Percentiles rank a stretch among this genome's conserved stretches.
These are phyloP conservation scores for Acidiella bohemica DNA, from an alignment of 495 filamentous ascomycete species.

Conservation along the genomic window DNA sequence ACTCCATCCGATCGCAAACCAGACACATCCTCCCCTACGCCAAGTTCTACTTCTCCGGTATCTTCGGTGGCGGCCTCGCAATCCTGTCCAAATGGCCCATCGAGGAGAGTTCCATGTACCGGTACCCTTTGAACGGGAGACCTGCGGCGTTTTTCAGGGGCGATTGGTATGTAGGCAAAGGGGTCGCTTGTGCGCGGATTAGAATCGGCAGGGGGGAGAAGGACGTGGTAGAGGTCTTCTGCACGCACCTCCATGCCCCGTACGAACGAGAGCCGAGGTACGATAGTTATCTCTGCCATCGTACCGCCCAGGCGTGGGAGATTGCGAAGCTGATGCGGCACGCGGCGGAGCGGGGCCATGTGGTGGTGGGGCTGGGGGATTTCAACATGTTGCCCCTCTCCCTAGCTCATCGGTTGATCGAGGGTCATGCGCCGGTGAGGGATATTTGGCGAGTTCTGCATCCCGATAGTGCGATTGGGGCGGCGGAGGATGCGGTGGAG, in stretches of 20 bases:
- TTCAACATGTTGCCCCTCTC: conserved; percentile 91
- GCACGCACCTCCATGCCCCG: conserved; percentile 84
- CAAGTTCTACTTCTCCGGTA: conserved; percentile 85
- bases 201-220: conserved; percentile 50
- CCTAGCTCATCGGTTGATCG: conserved; percentile 74
- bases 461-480: conserved; percentile 65
- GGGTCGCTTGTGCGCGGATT: conserved; percentile 74
- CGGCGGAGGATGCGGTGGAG: conserved; percentile 52
- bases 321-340: conserved; percentile 80
- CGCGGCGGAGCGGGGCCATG: conserved; percentile 69
- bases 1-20: conserved; percentile 62
- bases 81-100: conserved; percentile 97
- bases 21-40: conserved; percentile 71
- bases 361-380: conserved; percentile 76
- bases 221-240: conserved; percentile 82
- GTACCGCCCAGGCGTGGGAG: conserved; percentile 93
- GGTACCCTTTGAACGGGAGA: conserved; percentile 84
- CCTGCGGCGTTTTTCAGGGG: conserved; percentile 88
- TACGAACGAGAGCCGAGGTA: conserved; percentile 68
- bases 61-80: conserved; percentile 77
- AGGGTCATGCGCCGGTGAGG: conserved; percentile 58
- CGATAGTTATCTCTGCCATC: conserved; percentile 81
- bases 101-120: conserved; percentile 72
- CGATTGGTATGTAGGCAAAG: conserved; percentile 92
- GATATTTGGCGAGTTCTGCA: conserved; percentile 74